Conservation (phyloP, 2,329 filamentous ascomycete genomes). For the Penicillium digitatum region DNA sequence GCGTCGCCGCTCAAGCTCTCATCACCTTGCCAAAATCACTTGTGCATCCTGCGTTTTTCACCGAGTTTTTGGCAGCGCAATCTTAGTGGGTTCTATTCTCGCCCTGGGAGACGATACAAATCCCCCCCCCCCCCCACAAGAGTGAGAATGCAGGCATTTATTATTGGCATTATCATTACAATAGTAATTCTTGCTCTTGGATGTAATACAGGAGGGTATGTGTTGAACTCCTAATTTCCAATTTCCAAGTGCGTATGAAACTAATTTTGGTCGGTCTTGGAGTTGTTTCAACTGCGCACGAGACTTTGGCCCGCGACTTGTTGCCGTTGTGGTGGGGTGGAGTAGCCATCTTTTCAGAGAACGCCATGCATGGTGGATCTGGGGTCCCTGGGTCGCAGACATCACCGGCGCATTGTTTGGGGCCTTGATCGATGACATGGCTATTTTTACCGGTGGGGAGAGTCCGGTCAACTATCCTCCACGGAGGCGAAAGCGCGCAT, state of each 20-base stretch:
- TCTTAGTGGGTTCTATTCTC: conserved; percentile 32
- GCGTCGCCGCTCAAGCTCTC: conserved; percentile 23
- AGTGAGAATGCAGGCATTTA: conserved; percentile 40
- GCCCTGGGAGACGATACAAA: conserved; percentile 44
- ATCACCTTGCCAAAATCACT: conserved; percentile 27
- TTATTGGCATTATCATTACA: conserved; percentile 16
- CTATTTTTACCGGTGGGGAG: conserved; percentile 41
- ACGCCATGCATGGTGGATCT: conserved; percentile 34
- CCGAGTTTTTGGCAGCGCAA: conserved; percentile 35
- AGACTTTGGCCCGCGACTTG: conserved; percentile 36
- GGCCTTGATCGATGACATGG: conserved; percentile 33
- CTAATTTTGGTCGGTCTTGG: neutral
- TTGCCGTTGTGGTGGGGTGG: conserved; percentile 33
- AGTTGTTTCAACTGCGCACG: conserved; percentile 36
- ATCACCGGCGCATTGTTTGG: conserved; percentile 34
- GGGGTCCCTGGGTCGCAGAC: conserved; percentile 35
- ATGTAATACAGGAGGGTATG: conserved; percentile 36
- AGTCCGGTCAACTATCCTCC: conserved; percentile 44
- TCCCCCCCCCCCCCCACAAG: conserved; percentile 45
- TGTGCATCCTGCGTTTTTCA: conserved; percentile 34
- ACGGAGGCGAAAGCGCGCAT: conserved; percentile 34
- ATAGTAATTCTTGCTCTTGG: conserved; percentile 25
- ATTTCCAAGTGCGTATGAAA: neutral
- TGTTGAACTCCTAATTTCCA: neutral
- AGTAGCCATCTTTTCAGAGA: conserved; percentile 27